These are phyloP conservation scores for Exophiala xenobiotica DNA, from an alignment of 2,329 filamentous ascomycete species.

Conservation along the genomic window DNA sequence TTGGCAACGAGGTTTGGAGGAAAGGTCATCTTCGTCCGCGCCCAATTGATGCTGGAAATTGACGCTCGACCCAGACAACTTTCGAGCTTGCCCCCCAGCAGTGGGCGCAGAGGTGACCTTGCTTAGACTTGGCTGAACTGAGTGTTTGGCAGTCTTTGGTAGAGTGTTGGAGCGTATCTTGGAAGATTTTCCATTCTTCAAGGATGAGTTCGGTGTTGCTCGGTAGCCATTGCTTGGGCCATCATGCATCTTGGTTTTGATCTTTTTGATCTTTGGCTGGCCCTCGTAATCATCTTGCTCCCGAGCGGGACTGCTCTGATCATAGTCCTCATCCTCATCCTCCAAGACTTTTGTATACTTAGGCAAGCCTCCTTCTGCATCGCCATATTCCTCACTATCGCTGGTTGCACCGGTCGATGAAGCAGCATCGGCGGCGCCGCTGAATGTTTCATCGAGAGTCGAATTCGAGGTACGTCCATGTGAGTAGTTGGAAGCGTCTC, in stretches of 20 bases:
- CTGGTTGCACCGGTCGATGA: slow-evolving; percentile 85
- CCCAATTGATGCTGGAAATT: slow-evolving; percentile 64
- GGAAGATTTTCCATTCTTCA: slow-evolving; percentile 30
- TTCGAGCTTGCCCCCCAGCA: slow-evolving; percentile 50
- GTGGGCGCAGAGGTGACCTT: slow-evolving; percentile 47
- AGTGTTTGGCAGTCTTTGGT: slow-evolving; percentile 46
- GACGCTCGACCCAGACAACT: slow-evolving; percentile 60
- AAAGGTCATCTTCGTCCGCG: slow-evolving; percentile 82
- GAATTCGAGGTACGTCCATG: slow-evolving; percentile 91
- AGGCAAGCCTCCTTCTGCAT: slow-evolving; percentile 58
- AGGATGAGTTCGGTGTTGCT: slow-evolving; percentile 25
- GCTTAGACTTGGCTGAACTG: slow-evolving; percentile 40
- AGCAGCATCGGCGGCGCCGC: slow-evolving; percentile 78
- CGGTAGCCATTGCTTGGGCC: slow-evolving; percentile 25
- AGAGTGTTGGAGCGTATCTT: slow-evolving; percentile 37
- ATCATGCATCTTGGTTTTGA: slow-evolving; percentile 47
- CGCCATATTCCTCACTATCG: slow-evolving; percentile 65
- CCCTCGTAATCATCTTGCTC: slow-evolving; percentile 42
- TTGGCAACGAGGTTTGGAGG: slow-evolving; percentile 94
- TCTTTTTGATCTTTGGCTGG: slow-evolving; percentile 51
- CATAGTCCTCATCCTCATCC: slow-evolving; percentile 54
- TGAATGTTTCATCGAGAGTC: slow-evolving; percentile 89
- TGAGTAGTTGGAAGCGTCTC: slow-evolving; percentile 89
- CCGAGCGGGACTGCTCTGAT: slow-evolving; percentile 49
- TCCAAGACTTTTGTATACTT: slow-evolving; percentile 52